A percentile compares a stretch with the other conserved stretches of the same genome.
These are phyloP conservation scores for Eucalyptus regnans DNA, from an alignment of 345 rosid genomes.

Conservation along the genomic window DNA sequence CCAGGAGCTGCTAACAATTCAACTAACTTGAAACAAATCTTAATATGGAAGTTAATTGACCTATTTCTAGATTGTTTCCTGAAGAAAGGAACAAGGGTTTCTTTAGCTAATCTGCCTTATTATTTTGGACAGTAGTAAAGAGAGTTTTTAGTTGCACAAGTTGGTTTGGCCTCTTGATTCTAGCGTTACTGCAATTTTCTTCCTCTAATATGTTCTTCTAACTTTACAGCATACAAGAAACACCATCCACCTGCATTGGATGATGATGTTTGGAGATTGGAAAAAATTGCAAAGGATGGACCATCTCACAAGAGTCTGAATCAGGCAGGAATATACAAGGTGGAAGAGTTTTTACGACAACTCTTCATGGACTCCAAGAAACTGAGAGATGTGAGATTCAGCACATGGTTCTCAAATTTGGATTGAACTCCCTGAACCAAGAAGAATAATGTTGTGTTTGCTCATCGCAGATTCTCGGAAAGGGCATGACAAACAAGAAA, in stretches of 20 bases:
- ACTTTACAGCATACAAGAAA: constrained; percentile 54
- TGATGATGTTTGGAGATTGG: constrained; percentile 86
- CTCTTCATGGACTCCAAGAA: constrained; percentile 22
- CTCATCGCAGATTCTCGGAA: not conserved
- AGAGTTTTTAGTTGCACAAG: not conserved
- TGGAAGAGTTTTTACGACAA: constrained; percentile 56
- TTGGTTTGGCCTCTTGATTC: not conserved
- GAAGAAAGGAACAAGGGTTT: too few relatives aligned
- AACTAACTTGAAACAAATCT: rapidly evolving
- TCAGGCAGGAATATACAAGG: constrained; percentile 44
- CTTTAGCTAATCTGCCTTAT: too few relatives aligned
- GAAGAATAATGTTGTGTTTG: not conserved
- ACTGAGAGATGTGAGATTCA: not conserved
- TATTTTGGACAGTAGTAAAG: not conserved
- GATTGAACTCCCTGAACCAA: not conserved
- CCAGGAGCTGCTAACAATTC: too few relatives aligned
- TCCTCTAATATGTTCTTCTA: not conserved
- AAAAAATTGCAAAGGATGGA: constrained; percentile 77
- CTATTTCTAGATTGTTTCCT: too few relatives aligned
- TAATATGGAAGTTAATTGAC: too few relatives aligned
- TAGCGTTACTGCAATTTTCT: not conserved
- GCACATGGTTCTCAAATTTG: not conserved
- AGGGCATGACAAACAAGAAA: too few relatives aligned
- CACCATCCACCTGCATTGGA: constrained; percentile 61
- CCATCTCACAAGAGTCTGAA: constrained; percentile 57